Conservation (phyloP, 2,329 filamentous ascomycete species). For the Phialophora expanda region DNA sequence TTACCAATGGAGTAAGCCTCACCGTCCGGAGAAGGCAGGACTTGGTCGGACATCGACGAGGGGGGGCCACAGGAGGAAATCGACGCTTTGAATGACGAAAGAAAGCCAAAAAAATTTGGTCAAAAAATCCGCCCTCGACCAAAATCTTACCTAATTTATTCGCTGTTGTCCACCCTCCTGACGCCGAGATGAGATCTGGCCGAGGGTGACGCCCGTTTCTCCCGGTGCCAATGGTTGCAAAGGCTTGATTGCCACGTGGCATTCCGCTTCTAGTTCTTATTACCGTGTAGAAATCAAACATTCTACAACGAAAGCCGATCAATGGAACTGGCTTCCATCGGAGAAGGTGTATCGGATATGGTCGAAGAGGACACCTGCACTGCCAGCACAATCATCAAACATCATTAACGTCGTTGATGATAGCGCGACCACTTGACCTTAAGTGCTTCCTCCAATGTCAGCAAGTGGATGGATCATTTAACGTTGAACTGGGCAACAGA, state of each 20-base stretch:
- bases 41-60: conserved; percentile 16
- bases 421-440: neutral
- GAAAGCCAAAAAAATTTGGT: conserved; percentile 14
- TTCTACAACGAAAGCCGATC: neutral
- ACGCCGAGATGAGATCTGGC: neutral
- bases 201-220: neutral
- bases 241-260: neutral
- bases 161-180: neutral
- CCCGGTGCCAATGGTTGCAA: neutral
- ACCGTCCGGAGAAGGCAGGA: conserved; percentile 21
- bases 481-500: no score
- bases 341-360: no score
- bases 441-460: neutral
- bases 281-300: neutral
- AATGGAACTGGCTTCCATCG: no score
- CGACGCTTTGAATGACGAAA: conserved; percentile 14
- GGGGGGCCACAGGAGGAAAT: neutral
- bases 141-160: conserved; percentile 25
- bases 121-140: conserved; percentile 9
- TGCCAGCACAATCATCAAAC: no score
- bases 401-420: neutral
- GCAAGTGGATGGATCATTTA: neutral
- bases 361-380: no score
- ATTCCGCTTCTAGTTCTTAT: neutral
- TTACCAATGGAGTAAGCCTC: conserved; percentile 15